Base-by-base conservation (phyloP, 1,284 basidiomycete species). In the Pholiota adiposa region DNA sequence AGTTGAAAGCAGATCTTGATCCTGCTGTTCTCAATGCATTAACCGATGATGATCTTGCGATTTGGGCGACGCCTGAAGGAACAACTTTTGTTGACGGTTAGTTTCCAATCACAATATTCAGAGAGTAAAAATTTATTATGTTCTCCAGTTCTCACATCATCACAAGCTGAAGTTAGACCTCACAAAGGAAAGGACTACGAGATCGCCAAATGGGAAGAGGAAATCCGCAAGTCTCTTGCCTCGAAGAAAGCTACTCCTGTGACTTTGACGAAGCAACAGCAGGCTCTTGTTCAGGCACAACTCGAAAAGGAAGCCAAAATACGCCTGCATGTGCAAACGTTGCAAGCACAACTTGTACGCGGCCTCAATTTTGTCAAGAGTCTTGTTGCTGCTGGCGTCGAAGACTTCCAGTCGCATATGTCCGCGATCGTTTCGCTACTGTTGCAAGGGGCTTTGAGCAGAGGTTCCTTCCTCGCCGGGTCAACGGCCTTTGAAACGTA, bases 181-280 rank as follows among this genome's bases (percentile, higher is more conserved):
- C 87, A 65, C 66, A 96, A 96, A 72, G 90, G 93, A 34, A 97
- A 96, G 67, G 90, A 88, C 62, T 87, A 91, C 12, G 93, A 93
- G 46, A 89, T 96, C 25, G 89, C 92, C 12, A 90, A 93, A 68
- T 98, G 96, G 96, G 96, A 98, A 65, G 90, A 89, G 29, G 94
- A 98, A 64, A 79, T 97, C n/a, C 86, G 95, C 9, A 90, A 91
- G 67, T 87, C 90, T 0, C 79, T 97, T 0, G 90, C 92, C 6
- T 85, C 78, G 62, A 96, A 96, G 77, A 92, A 87, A 69, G 73
- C 81, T 0, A 73, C 76, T 1, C 69, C 79, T 1, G 74, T 77
- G 4, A 81, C 82, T 4, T 73, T 97, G 2, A 93, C 91, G 1
- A 97, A 96, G 71, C 88, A 91, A 64, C 93, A 97, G 59, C 87